Percentiles rank a stretch among this genome's conserved stretches.
These are phyloP conservation scores for Stemphylium vesicarium DNA, from an alignment of 2,329 filamentous ascomycete species.

Conservation along the genomic window DNA sequence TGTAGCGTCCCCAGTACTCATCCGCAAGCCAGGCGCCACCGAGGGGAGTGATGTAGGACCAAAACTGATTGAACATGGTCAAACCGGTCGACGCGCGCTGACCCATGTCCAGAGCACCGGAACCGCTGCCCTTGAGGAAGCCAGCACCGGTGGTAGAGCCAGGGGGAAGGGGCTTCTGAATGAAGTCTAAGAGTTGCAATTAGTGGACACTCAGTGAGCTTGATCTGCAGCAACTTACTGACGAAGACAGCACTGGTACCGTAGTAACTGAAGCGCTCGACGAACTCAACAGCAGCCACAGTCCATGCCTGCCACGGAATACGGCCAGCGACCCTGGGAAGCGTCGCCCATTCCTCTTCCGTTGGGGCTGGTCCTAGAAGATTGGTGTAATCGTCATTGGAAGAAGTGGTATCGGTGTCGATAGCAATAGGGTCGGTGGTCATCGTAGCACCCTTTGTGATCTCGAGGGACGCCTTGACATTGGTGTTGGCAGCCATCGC, in stretches of 20 bases:
- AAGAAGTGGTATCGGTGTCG: constrained; percentile 29
- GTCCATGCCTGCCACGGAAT: constrained; percentile 48
- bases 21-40: constrained; percentile 65
- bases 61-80: constrained; percentile 62
- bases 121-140: constrained; percentile 41
- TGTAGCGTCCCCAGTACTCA: constrained; percentile 66
- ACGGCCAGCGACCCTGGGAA: constrained; percentile 43
- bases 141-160: constrained; percentile 45
- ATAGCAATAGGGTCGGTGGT: constrained; percentile 34
- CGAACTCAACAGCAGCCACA: constrained; percentile 45
- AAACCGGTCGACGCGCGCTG: constrained; percentile 61
- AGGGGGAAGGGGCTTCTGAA: constrained; percentile 42
- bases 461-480: constrained; percentile 40
- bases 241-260: constrained; percentile 45
- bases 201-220: neutral
- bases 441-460: constrained; percentile 38
- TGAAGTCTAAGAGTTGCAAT: constrained; percentile 42
- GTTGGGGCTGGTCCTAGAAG: constrained; percentile 40
- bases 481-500: constrained; percentile 32
- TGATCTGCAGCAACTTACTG: constrained; percentile 17
- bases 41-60: constrained; percentile 64
- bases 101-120: constrained; percentile 61
- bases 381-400: constrained; percentile 26
- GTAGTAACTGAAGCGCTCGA: constrained; percentile 48
- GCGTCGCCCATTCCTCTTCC: constrained; percentile 45